A percentile compares a stretch with the other conserved stretches of the same genome.
These are phyloP conservation scores for Articulospora tetracladia DNA, from an alignment of 495 filamentous ascomycete species.

Conservation along the genomic window DNA sequence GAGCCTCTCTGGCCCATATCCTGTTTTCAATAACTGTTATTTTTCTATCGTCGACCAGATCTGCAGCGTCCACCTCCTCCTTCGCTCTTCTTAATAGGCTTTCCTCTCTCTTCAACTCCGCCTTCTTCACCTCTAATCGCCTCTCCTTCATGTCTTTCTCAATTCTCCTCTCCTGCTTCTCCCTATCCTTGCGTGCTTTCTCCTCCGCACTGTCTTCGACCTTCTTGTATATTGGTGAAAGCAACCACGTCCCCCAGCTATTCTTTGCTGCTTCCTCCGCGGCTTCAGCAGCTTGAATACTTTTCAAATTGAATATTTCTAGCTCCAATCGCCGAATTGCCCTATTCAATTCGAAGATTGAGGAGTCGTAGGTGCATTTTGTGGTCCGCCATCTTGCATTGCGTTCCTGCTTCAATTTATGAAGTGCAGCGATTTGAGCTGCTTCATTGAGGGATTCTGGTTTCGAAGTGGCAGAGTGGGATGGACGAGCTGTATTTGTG, in stretches of 20 bases:
- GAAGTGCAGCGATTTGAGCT: slow-evolving; percentile 26
- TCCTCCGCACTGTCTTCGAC: slow-evolving; percentile 27
- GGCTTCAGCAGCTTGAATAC: slow-evolving; percentile 17
- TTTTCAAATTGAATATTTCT: slow-evolving; percentile 23
- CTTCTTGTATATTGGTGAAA: slow-evolving; percentile 26
- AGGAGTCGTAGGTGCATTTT: slow-evolving; percentile 23
- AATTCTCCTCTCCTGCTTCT: slow-evolving; percentile 29
- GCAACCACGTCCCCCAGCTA: slow-evolving; percentile 29
- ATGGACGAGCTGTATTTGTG: slow-evolving; percentile 19
- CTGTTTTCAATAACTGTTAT: slow-evolving; percentile 6
- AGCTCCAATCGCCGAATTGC: slow-evolving; percentile 21
- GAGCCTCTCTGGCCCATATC: slow-evolving; percentile 11
- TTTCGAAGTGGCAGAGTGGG: slow-evolving; percentile 19
- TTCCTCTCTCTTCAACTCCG: slow-evolving; percentile 19
- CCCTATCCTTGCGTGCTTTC: slow-evolving; percentile 28
- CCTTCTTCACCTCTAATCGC: slow-evolving; percentile 18
- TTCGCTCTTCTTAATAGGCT: slow-evolving; percentile 14
- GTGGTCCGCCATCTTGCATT: slow-evolving; percentile 24
- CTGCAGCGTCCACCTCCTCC: slow-evolving; percentile 14
- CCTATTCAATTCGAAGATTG: slow-evolving; percentile 26
- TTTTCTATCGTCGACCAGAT: slow-evolving; percentile 16
- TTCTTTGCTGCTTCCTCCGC: slow-evolving; percentile 26
- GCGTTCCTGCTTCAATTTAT: slow-evolving; percentile 29
- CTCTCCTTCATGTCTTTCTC: slow-evolving; percentile 29
- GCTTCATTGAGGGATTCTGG: slow-evolving; percentile 26